Conservation (phyloP, 108 stramenopile genomes). For the Asterionellopsis glacialis region DNA sequence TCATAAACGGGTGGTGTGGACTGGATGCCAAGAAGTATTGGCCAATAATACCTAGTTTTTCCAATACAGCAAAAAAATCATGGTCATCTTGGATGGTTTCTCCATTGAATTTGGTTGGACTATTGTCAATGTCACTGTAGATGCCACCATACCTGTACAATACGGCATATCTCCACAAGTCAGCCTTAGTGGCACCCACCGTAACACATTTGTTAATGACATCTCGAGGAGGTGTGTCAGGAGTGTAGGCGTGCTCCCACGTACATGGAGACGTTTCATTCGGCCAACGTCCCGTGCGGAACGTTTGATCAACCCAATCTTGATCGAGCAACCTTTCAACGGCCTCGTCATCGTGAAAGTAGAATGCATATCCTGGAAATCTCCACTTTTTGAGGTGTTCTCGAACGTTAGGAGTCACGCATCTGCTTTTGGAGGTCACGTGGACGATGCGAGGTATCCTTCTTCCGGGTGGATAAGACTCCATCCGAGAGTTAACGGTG, state of each 20-base stretch:
- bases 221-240: slow-evolving; percentile 50
- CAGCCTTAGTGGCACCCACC: slow-evolving; percentile 43
- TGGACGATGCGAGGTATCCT: slow-evolving; percentile 59
- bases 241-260: no score
- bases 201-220: slow-evolving; percentile 34
- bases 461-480: no score
- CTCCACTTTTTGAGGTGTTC: slow-evolving; percentile 39
- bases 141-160: slow-evolving; percentile 51
- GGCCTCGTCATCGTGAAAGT: slow-evolving; percentile 66
- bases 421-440: slow-evolving; percentile 49
- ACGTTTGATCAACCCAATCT: no score
- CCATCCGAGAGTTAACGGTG: no score
- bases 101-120: slow-evolving; percentile 2
- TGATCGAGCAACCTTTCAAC: slow-evolving; percentile 42
- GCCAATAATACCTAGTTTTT: slow-evolving; percentile 30
- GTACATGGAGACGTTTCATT: slow-evolving; percentile 51
- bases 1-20: slow-evolving; percentile 60
- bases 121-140: slow-evolving; percentile 36
- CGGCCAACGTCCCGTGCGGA: no score
- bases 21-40: slow-evolving; percentile 66
- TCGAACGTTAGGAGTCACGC: slow-evolving; percentile 28
- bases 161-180: slow-evolving; percentile 35
- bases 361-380: slow-evolving; percentile 39
- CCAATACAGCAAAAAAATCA: slow-evolving; percentile 53
- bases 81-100: slow-evolving; percentile 41